These are phyloP conservation scores for Phytopythium boreale DNA, from an alignment of 352 stramenopile species.

Conservation along the genomic window DNA sequence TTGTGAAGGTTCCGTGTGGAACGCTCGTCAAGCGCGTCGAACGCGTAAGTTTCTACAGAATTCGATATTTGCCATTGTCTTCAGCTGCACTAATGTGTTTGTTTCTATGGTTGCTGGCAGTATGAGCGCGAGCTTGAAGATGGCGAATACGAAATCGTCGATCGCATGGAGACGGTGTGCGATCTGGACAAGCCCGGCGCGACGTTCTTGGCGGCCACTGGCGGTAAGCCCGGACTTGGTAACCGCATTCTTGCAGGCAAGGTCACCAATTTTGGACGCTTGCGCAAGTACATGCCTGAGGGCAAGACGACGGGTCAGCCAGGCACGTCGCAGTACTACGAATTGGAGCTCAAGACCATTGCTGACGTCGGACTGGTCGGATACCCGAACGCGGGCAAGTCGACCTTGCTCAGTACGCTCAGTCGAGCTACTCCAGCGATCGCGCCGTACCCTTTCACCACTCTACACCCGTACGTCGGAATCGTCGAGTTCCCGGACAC, in stretches of 20 bases:
- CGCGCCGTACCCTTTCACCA: constrained; percentile 98
- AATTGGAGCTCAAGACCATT: constrained; percentile 98
- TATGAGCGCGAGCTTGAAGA: constrained; percentile 72
- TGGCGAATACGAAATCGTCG: constrained; percentile 80
- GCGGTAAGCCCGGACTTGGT: constrained; percentile 79
- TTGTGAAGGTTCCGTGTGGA: constrained; percentile 81
- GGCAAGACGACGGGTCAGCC: constrained; percentile 83
- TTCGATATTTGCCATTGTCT: neutral
- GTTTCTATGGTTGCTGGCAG: constrained; percentile 12
- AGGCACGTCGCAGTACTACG: constrained; percentile 93
- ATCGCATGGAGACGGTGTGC: constrained; percentile 70
- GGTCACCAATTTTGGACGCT: constrained; percentile 72
- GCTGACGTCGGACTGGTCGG: constrained; percentile 98
- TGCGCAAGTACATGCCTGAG: constrained; percentile 86
- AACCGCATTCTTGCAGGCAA: constrained; percentile 86
- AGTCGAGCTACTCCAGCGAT: constrained; percentile 93
- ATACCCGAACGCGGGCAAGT: constrained; percentile 99
- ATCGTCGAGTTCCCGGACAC: constrained; percentile 95
- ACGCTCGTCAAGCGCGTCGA: constrained; percentile 88
- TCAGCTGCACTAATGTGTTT: neutral
- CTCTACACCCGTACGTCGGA: constrained; percentile 94
- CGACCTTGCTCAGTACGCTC: constrained; percentile 92
- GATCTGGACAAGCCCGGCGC: constrained; percentile 76
- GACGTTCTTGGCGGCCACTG: constrained; percentile 68
- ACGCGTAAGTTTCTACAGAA: constrained; percentile 31